Base-by-base conservation (phyloP, 441 rosid genomes). In the California macrophylla region DNA sequence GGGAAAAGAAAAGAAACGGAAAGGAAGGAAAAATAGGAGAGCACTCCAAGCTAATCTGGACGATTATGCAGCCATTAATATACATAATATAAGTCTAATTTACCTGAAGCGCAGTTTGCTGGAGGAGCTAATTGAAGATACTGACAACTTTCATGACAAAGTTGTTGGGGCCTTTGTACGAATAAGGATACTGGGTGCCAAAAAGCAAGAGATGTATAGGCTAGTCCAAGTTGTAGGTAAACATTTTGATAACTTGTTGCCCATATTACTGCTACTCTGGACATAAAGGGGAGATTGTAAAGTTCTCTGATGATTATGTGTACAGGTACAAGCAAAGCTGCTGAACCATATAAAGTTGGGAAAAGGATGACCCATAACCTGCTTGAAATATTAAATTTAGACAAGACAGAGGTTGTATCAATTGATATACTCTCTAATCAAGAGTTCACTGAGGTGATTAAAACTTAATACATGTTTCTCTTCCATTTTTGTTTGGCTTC, bases 201-300 rank as follows among this genome's bases (percentile, higher is more conserved):
- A 79, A 81, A 89, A 85, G 78, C 90, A 85, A 79, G 97, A 89
- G 71, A 75, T 78, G 74, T 67, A 88, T 78, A 84, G 97, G 83
- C 99, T 95, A 76, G 98, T 90, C 71, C 95, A 82, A 87, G 93
- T 95, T 66, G 71, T 86, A 77, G 99, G 99, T 95, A 92, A 67
- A 67, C 72, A 75, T n/a, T 50, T 50, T 74, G 29, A 77, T 6
- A 58, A 58, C 9, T 21, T 58, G 29, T 50, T 12, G 3, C 0
- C 64, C 13, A 21, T 21, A 21, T 21, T 58, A 58, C 4, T 7
- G n/a, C 9, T 23, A 16, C 21, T 54, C 21, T 54, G 61, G 4
- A 50, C 23, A 16, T 21, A 50, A 50, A 50, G 9, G 23, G 21
- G 21, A 16, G 21, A 50, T 50, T 21, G 4, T 16, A n/a, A n/a